These are phyloP conservation scores for Aureobasidium sp. DNA, from an alignment of 2,329 filamentous ascomycete species.

Conservation along the genomic window DNA sequence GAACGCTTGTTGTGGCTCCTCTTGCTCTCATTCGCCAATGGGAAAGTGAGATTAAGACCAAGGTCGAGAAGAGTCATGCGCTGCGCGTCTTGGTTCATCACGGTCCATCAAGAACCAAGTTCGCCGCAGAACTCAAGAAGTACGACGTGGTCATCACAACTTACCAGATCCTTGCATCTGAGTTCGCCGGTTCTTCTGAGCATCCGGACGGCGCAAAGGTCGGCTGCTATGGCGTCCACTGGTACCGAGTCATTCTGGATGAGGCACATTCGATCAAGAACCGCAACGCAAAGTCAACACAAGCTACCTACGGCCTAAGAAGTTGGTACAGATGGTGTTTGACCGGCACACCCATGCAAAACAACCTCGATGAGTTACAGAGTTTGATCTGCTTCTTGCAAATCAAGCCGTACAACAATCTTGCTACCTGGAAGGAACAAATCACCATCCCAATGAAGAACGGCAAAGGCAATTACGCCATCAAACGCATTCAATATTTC, in stretches of 20 bases:
- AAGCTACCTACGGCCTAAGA: conserved; percentile 77
- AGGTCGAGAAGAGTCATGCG: conserved; percentile 59
- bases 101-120: conserved; percentile 75
- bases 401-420: conserved; percentile 82
- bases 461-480: conserved; percentile 80
- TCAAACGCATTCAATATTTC: conserved; percentile 74
- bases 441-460: conserved; percentile 87
- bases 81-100: conserved; percentile 86
- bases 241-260: conserved; percentile 92
- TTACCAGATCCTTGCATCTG: conserved; percentile 89
- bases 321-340: conserved; percentile 93
- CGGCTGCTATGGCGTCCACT: conserved; percentile 84
- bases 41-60: conserved; percentile 86
- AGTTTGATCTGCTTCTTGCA: conserved; percentile 86
- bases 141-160: conserved; percentile 98
- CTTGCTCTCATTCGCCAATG: conserved; percentile 93
- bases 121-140: conserved; percentile 62
- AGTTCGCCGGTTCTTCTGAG: conserved; percentile 62
- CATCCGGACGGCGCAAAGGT: conserved; percentile 53
- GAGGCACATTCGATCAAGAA: conserved; percentile 99
- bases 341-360: conserved; percentile 95
- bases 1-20: conserved; percentile 85
- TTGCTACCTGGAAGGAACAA: conserved; percentile 80
- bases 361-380: conserved; percentile 93
- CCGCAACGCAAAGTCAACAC: conserved; percentile 87